Conservation (phyloP, 1,139 yeast genomes). For the Candida smagusa region DNA sequence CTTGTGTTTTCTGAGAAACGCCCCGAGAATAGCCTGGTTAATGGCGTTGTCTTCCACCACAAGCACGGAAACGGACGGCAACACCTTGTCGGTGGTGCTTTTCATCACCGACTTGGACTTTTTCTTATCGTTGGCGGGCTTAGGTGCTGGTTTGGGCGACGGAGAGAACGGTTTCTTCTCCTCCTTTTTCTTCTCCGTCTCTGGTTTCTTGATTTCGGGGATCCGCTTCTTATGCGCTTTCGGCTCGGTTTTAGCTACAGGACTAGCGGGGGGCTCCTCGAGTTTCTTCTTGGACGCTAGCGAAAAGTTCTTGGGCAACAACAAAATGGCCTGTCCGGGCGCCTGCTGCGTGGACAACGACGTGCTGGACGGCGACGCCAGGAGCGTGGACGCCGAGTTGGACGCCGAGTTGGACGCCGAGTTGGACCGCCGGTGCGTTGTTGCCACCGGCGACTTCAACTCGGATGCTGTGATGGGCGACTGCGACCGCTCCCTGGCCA, state of each 20-base stretch:
- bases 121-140: background rate
- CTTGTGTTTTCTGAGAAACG: slow-evolving; percentile 83
- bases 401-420: slow-evolving; percentile 24
- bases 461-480: slow-evolving; percentile 17
- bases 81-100: slow-evolving; percentile 43
- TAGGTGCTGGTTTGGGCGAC: background rate
- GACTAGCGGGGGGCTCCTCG: background rate
- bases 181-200: background rate
- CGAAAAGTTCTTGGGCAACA: slow-evolving; percentile 46
- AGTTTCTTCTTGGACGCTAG: slow-evolving; percentile 18
- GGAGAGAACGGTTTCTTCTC: slow-evolving; percentile 3
- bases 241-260: background rate
- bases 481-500: slow-evolving; percentile 28
- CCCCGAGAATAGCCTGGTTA: slow-evolving; percentile 88
- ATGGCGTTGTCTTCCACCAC: slow-evolving; percentile 96
- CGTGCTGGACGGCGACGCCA: background rate
- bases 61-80: slow-evolving; percentile 83
- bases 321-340: slow-evolving; percentile 36
- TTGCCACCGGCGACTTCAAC: slow-evolving; percentile 9
- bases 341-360: background rate
- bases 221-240: background rate
- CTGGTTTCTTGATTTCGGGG: background rate
- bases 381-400: slow-evolving; percentile 10
- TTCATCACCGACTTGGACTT: slow-evolving; percentile 5
- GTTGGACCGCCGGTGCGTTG: slow-evolving; percentile 31